Evolutionary conservation across 2,329 filamentous ascomycete species (phyloP), one percentile per base, ranked within the genome.

Genomic region (Exophiala sp.): DNA sequence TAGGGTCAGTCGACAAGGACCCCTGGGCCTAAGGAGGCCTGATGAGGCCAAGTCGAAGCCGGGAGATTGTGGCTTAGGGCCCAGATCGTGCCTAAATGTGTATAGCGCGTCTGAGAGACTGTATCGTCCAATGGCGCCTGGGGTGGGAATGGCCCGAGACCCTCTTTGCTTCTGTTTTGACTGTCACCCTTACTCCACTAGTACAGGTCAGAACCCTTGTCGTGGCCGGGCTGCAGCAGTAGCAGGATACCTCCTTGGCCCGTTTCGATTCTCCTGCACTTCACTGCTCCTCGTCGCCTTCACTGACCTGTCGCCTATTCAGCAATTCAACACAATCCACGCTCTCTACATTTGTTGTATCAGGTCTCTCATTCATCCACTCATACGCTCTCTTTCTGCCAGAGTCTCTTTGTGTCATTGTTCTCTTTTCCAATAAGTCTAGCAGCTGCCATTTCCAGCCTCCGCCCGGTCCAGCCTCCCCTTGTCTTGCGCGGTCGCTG

Each of bases 281-380:
- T 46, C 41, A 18, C 30, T 19, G 16, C 46, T 49, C 40, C 18
- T 40, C 47, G 34, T 30, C 30, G 13, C 38, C 16, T 39, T 48
- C 34, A 37, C 32, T 48, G 14, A 37, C 34, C 32, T 27, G 43
- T 27, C 35, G 38, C 44, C 41, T 42, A 50, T 49, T 49, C 43
- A 45, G 34, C 34, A 37, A 19, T 19, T 19, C 16, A 37, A 14
- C 38, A 24, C 46, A 23, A 43, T 50, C 43, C 43, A 56, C 42
- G 38, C 39, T 53, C 50, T 45, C 49, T 43, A 41, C 43, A 32
- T 44, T 53, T 50, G 41, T 52, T 51, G 48, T 51, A 48, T 54
- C 54, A 54, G 46, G 44, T 50, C 44, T 38, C 29, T 50, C 39
- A 46, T 50, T 49, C 50, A 47, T 21, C 41, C 27, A 35, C n/a